Evolutionary conservation across 805 yeast species (phyloP).

Genomic region (Nakazawaea pomicola): DNA sequence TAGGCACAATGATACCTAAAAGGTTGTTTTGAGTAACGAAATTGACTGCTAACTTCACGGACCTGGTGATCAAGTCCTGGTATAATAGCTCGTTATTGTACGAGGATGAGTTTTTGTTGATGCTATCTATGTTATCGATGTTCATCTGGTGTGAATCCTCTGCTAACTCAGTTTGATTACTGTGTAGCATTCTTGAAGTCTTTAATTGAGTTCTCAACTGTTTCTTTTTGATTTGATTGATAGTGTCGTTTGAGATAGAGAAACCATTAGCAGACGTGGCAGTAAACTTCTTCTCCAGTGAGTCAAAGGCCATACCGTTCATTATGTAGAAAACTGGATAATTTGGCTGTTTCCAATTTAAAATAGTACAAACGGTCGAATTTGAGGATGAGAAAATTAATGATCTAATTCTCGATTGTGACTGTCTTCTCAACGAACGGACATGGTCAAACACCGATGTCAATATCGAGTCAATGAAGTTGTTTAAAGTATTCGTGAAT

Average conservation of each 20-base stretch:
- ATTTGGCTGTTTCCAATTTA: conserved; percentile 98
- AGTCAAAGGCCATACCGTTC: conserved; percentile 50
- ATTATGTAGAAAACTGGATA: conserved; percentile 88
- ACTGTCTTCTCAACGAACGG: conserved; percentile 37
- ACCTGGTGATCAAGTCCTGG: conserved; percentile 48
- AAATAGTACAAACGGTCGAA: conserved; percentile 84
- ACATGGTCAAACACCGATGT: conserved; percentile 74
- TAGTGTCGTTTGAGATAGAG: conserved; percentile 14
- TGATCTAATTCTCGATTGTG: conserved; percentile 41
- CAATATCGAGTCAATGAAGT: conserved; percentile 70
- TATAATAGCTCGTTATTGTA: conserved; percentile 26
- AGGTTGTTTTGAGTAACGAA: conserved; percentile 81
- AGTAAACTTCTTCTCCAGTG: conserved; percentile 24
- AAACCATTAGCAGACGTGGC: conserved; percentile 39
- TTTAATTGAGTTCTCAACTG: conserved; percentile 13
- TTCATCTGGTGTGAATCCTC: conserved; percentile 19
- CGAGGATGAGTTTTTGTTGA: conserved; percentile 29
- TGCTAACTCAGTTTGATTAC: conserved; percentile 1
- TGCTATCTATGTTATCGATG: conserved; percentile 30
- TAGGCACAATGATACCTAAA: conserved; percentile 77
- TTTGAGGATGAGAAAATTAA: conserved; percentile 82
- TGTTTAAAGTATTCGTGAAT: conserved; percentile 45
- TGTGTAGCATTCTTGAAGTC: conserved; percentile 2
- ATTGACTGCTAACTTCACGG: conserved; percentile 75
- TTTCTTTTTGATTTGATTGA: conserved; percentile 15